Conservation (phyloP, 169 alveolate genomes). For the Perkinsus olseni region DNA sequence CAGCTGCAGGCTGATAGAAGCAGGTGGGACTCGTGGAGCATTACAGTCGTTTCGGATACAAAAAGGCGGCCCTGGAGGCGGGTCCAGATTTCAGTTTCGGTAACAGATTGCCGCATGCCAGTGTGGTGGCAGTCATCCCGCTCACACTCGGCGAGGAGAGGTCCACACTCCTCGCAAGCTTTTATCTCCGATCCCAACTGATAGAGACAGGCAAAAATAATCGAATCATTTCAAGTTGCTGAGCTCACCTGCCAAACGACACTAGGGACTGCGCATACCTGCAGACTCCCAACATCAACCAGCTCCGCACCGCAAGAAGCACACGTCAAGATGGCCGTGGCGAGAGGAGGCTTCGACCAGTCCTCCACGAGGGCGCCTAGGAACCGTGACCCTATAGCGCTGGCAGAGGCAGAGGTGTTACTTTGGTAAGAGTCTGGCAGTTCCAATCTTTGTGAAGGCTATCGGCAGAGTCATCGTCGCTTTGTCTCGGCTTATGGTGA, state of each 20-base stretch:
- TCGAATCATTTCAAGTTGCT: background rate
- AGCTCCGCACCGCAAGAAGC: background rate
- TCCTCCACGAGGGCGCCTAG: background rate
- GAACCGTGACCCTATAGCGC: background rate
- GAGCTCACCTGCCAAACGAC: background rate
- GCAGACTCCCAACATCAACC: background rate
- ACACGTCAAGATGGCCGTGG: background rate
- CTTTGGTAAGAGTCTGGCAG: background rate
- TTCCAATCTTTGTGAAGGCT: background rate
- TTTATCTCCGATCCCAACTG: background rate
- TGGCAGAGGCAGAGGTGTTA: background rate
- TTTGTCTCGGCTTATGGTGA: background rate
- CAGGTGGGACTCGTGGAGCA: background rate
- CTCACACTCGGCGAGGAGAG: background rate
- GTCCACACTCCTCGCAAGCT: background rate
- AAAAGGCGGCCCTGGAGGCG: background rate
- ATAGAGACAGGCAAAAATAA: background rate
- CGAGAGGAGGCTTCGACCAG: background rate
- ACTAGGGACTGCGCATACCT: background rate
- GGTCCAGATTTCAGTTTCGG: background rate
- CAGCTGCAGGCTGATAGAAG: background rate
- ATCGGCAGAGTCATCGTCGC: background rate
- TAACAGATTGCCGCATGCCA: background rate
- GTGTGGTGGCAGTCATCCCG: background rate
- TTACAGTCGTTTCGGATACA: background rate